Evolutionary conservation across 1,284 basidiomycete species (phyloP), one percentile per base, ranked within the genome.

Genomic region (Boletellus dicymbophilus): DNA sequence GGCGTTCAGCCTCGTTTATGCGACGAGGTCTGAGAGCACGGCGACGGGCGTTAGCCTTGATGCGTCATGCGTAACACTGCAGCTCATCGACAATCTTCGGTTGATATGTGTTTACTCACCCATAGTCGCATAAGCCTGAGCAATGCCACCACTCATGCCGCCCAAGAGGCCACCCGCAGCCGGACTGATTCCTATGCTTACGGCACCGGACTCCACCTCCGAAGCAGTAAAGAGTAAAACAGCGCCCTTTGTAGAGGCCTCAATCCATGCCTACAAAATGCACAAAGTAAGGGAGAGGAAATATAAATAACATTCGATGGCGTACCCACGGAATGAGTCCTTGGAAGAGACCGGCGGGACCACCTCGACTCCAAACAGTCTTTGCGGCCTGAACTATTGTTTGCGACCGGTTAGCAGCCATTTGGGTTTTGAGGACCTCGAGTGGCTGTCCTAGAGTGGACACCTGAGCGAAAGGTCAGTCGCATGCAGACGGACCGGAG

Each of bases 81-180:
- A 39, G 33, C 41, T 44, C 44, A 37, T 44, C 18, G 11, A 45
- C 25, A 45, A 25, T 37, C 22, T 15, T 37, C 38, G 34, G 22
- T 43, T 23, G 23, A 33, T 21, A 11, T 23, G 11, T 36, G 26
- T 44, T 21, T 30, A 81, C 89, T 69, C 64, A 95, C 95, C 96
- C 95, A 98, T 98, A 28, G 97, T 99, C 49, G 95, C 96, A 69
- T 99, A 99, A 10, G 97, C 96, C 75, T 99, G 97, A 30, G 92
- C 93, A 61, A 99, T 77, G 78, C 97, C 97, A 66, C 97, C 97
- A 22, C 90, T 90, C 90, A 99, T 98, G 62, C 97, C 97, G 58
- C 97, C 97, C 40, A 98, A 70, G 58, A 99, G 80, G 63, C 96
- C 96, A 49, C 92, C 88, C 22, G 80, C 77, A 22, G 88, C 95